Evolutionary conservation across 805 yeast genomes (phyloP).

Genomic region (Debaryomyces tyrocola): DNA sequence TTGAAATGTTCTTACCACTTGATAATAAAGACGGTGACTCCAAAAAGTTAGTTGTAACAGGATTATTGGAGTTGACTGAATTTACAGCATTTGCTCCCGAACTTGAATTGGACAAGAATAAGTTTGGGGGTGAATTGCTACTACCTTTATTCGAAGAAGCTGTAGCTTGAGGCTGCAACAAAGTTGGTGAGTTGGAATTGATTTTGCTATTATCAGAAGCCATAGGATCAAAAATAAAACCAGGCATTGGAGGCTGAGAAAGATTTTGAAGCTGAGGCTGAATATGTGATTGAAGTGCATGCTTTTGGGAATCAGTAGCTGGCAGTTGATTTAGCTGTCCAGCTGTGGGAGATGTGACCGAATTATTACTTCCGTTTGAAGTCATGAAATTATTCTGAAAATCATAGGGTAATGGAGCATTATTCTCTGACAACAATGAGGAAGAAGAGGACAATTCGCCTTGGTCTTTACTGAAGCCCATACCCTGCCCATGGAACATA

Average conservation of each 20-base stretch:
- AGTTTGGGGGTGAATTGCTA: conserved; percentile 24
- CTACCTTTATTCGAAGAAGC: conserved; percentile 3
- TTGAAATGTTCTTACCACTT: conserved; percentile 4
- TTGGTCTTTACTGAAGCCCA: neutral
- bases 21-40: conserved; percentile 18
- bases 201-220: neutral
- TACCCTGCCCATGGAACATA: neutral
- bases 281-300: neutral
- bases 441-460: conserved; percentile 2
- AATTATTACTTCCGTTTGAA: conserved; percentile 17
- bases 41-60: conserved; percentile 10
- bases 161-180: conserved; percentile 17
- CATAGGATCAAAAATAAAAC: neutral
- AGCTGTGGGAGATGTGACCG: conserved; percentile 14
- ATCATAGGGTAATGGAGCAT: conserved; percentile 11
- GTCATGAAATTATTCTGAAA: conserved; percentile 14
- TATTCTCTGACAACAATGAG: conserved; percentile 6
- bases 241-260: neutral
- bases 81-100: neutral
- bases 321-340: neutral
- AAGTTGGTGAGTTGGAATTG: conserved; percentile 18
- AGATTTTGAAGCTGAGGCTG: neutral
- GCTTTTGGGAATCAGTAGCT: neutral
- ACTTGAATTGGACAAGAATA: conserved; percentile 14
- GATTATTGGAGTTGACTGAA: neutral